Evolutionary conservation across 192 early-diverging fungal genomes (phyloP).

Genomic region (Spinellus fusiger): DNA sequence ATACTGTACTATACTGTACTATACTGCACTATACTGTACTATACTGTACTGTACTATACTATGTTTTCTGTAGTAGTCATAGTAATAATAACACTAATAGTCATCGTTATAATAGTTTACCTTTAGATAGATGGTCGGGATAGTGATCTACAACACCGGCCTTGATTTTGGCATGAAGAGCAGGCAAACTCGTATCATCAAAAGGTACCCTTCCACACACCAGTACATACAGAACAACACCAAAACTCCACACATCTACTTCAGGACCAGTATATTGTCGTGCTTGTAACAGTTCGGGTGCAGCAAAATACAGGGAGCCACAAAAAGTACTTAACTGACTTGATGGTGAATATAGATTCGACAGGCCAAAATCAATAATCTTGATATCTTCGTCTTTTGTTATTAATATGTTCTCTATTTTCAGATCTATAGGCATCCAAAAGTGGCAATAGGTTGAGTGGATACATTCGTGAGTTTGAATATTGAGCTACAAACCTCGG

Average conservation of each 20-base stretch:
- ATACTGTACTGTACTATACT: no score
- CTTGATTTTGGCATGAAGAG: constrained; percentile 83
- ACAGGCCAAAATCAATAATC: constrained; percentile 89
- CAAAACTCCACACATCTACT: constrained; percentile 87
- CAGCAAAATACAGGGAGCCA: constrained; percentile 74
- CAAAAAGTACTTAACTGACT: constrained; percentile 50
- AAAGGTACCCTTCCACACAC: constrained; percentile 82
- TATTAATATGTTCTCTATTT: constrained; percentile 84
- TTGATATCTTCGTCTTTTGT: constrained; percentile 61
- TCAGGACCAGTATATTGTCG: constrained; percentile 80
- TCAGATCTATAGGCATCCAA: constrained; percentile 46
- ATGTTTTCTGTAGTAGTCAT: no score
- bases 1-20: no score
- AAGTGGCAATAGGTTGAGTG: constrained; percentile 1
- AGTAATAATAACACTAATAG: no score
- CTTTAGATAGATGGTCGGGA: constrained; percentile 58
- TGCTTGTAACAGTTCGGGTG: constrained; percentile 81
- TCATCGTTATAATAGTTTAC: constrained; percentile 47
- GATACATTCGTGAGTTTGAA: not conserved
- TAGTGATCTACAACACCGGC: constrained; percentile 69
- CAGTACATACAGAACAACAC: constrained; percentile 79
- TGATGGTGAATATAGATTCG: constrained; percentile 57
- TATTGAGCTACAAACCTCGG: constrained; percentile 12
- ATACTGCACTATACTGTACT: no score
- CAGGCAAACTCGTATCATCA: constrained; percentile 79